These are phyloP conservation scores for Tetradesmus obliquus DNA, from an alignment of 139 green algal genomes.

Conservation along the genomic window DNA sequence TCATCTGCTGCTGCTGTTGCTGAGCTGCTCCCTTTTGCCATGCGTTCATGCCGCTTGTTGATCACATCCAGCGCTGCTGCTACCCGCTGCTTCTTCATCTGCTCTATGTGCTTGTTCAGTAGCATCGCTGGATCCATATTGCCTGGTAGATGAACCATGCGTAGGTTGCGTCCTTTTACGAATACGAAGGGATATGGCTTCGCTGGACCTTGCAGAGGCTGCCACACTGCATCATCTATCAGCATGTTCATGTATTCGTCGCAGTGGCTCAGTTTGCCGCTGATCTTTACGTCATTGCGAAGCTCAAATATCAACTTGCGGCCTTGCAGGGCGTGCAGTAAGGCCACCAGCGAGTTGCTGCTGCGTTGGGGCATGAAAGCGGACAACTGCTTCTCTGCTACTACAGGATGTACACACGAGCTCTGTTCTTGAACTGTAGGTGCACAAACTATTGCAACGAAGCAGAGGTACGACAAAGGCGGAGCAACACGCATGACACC, in stretches of 20 bases:
- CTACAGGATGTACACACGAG: too few relatives aligned
- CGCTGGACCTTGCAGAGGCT: slow-evolving; percentile 14
- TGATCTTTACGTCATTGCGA: slow-evolving; percentile 20
- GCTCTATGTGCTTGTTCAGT: slow-evolving; percentile 26
- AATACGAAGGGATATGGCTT: slow-evolving; percentile 1
- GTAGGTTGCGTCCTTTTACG: slow-evolving; percentile 16
- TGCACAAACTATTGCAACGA: too few relatives aligned
- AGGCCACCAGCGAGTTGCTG: slow-evolving; percentile 7
- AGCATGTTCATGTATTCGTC: slow-evolving; percentile 36
- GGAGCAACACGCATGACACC: too few relatives aligned
- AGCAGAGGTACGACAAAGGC: too few relatives aligned
- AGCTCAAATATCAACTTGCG: slow-evolving; percentile 30
- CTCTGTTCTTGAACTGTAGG: too few relatives aligned
- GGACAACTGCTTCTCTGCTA: too few relatives aligned
- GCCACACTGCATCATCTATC: slow-evolving; percentile 30
- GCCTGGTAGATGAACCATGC: slow-evolving; percentile 29
- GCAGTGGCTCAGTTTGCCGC: neutral
- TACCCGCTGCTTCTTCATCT: slow-evolving; percentile 35
- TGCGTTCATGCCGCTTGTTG: slow-evolving; percentile 27
- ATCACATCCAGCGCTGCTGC: slow-evolving; percentile 23
- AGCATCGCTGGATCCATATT: neutral
- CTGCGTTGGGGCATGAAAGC: neutral
- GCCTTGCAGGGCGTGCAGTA: slow-evolving; percentile 26
- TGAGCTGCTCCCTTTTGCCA: slow-evolving; percentile 5
- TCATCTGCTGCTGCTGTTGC: neutral